These are phyloP conservation scores for Plasmodium chabaudi DNA, from an alignment of 169 alveolate species.

Conservation along the genomic window DNA sequence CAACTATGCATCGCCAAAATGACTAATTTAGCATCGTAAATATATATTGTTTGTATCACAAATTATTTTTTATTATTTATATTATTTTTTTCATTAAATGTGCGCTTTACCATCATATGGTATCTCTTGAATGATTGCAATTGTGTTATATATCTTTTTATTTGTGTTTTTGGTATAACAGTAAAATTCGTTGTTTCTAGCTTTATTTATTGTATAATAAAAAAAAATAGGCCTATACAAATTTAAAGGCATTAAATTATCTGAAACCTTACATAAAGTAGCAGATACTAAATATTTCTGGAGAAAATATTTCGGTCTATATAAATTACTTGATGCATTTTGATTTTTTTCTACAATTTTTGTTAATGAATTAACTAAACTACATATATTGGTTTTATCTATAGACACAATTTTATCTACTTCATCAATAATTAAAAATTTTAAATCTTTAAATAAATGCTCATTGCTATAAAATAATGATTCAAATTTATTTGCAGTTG, in stretches of 20 bases:
- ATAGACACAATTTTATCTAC: slow-evolving; percentile 76
- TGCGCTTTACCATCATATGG: slow-evolving; percentile 11
- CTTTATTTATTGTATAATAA: slow-evolving; percentile 39
- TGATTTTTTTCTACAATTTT: slow-evolving; percentile 40
- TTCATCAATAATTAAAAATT: slow-evolving; percentile 79
- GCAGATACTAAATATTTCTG: slow-evolving; percentile 66
- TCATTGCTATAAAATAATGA: slow-evolving; percentile 68
- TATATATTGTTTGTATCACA: no score
- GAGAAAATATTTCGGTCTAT: slow-evolving; percentile 54
- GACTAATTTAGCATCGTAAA: no score
- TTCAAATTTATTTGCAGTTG: slow-evolving; percentile 73
- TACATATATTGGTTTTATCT: slow-evolving; percentile 18
- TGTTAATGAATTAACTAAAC: slow-evolving; percentile 49
- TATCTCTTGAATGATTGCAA: slow-evolving; percentile 13
- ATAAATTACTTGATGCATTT: slow-evolving; percentile 9
- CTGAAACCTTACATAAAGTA: slow-evolving; percentile 64
- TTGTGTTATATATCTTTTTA: slow-evolving; percentile 15
- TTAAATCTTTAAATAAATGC: slow-evolving; percentile 56
- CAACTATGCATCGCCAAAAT: no score
- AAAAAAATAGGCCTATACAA: slow-evolving; percentile 72
- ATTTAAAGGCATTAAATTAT: slow-evolving; percentile 57
- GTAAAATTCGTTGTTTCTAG: slow-evolving; percentile 62
- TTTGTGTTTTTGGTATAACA: slow-evolving; percentile 10
- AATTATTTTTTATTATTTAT: no score
- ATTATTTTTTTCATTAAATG: neutral